Base-by-base conservation (phyloP, 805 yeast species). In the Ogataea nitratoaversa region DNA sequence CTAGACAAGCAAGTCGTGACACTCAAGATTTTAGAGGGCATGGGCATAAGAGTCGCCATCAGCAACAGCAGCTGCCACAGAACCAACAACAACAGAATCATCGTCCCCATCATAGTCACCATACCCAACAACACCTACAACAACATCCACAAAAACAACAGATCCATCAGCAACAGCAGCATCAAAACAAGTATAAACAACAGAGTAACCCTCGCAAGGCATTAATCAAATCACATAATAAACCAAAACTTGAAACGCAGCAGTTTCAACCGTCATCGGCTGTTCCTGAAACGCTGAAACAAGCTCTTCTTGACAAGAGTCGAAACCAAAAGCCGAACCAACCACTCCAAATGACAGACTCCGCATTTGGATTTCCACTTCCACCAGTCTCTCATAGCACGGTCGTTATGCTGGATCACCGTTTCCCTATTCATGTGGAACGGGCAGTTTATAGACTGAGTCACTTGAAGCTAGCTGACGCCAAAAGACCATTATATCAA, bases 381-480 rank as follows among this genome's bases (percentile, higher is more conserved):
- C 95, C 95, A 1, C 88, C 89, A 28, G 75, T 87, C 14, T 81
- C 91, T 0, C 74, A 72, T 22, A 82, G 91, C 1, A 85, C 93
- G 0, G 67, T 85, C 29, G 74, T 84, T 16, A 85, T 85, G 95
- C 68, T 84, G 43, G 91, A 84, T 57, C 81, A 83, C 53, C 70
- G 99, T 47, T 84, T 86, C 60, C 97, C 98, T 0, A 80, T 93
- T 34, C 96, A 91, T 61, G 95, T 93, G 32, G 99, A 93, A 62
- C 73, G 99, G 30, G 99, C 99, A 0, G 85, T 93, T 37, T 93
- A 93, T 62, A 70, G 99, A 41, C 70, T 93, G 41, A 85, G 96
- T 38, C 99, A 93, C 63, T 67, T 93, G 59, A 93, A 93, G 61
- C 71, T 93, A 48, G 96, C 98, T 19, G 95, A 93, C 62, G 91